Evolutionary conservation across 768 basidiomycete genomes (phyloP), one percentile per base, ranked within the genome.

Genomic region (Obba rivulosa): DNA sequence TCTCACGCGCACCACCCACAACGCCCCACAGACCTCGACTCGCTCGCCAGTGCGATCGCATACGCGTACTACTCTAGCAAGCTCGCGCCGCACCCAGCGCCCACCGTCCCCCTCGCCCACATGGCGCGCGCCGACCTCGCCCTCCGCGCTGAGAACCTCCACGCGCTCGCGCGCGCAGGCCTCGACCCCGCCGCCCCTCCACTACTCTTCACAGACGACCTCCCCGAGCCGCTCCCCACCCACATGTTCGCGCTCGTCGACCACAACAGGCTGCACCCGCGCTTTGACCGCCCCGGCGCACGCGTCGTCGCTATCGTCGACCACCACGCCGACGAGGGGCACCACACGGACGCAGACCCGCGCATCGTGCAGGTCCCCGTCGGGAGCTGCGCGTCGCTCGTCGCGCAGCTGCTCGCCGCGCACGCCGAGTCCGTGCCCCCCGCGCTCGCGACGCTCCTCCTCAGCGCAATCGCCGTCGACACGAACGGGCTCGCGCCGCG

Each of bases 261-360:
- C 65, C 94, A 97, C 66, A 99, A 98, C 60, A 71, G 72, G 7
- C 75, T 96, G 18, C 67, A 64, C 22, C 57, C 69, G 1, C 57
- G 59, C 34, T 85, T 79, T 61, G 62, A 67, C 35, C 73, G 72
- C 52, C 65, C 72, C 0, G 60, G 64, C 31, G 67, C 72, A 0
- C 65, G 67, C n/a, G 90, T 98, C 9, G 72, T 78, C 0, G 83
- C 86, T 2, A 72, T 98, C 45, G 69, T 98, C 22, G 96, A 99
- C 63, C 95, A 99, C 61, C 93, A 98, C 60, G 81, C 74, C 14
- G 95, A 99, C 64, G 94, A 98, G 59, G 72, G 75, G 0, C 64
- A 74, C 1, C 78, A 96, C 63, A 65, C 63, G 4, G 74, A 78
- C 45, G 77, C 71, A 1, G 81, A 81, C 0, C 85, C 87, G 2